phyloP scores from a whole-genome alignment of 1,139 yeast species.

The Protomyces macrosporus region DNA sequence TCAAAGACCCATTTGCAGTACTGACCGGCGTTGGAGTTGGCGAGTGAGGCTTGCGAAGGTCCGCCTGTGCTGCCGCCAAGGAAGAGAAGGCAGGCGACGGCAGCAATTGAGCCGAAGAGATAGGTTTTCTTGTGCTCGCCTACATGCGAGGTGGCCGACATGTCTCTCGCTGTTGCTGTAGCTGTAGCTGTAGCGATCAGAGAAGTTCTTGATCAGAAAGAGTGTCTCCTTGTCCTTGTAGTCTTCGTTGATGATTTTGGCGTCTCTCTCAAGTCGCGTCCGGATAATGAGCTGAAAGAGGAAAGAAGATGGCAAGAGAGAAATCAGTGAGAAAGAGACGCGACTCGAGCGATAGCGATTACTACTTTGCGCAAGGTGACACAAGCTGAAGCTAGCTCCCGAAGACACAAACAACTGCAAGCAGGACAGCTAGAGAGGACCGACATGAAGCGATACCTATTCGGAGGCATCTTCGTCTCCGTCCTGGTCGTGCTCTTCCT shows the following conservation, averaged over 20 bases:
- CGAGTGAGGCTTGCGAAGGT: background rate
- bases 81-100: background rate
- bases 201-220: too few species aligned
- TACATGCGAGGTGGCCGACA: background rate
- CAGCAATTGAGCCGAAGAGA: background rate
- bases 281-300: too few species aligned
- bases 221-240: too few species aligned
- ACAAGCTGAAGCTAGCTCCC: too few species aligned
- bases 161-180: background rate
- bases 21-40: background rate
- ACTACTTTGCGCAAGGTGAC: too few species aligned
- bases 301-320: too few species aligned
- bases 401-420: too few species aligned
- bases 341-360: too few species aligned
- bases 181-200: too few species aligned
- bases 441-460: background rate
- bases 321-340: too few species aligned
- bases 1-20: slow-evolving; percentile 18
- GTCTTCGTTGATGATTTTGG: too few species aligned
- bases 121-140: background rate
- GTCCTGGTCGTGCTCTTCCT: background rate
- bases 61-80: background rate
- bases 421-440: background rate
- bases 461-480: background rate
- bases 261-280: too few species aligned